phyloP scores from a whole-genome alignment of 305 asterid genomes.

The Stenogyne calaminthoides region DNA sequence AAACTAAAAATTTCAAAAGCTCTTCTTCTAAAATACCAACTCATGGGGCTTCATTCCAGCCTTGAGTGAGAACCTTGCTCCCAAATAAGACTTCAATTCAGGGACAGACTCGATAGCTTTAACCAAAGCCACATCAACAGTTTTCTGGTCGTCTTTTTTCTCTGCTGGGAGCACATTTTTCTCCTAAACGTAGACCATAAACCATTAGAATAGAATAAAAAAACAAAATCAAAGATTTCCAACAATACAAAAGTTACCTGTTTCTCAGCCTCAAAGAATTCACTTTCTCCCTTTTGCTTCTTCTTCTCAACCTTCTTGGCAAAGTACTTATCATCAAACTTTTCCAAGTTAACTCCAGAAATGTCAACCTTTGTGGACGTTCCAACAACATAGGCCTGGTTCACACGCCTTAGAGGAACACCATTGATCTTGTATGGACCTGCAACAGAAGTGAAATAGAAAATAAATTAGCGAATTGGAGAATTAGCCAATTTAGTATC shows the following conservation, averaged over 20 bases:
- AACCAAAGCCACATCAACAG: constrained; percentile 50
- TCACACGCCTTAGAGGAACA: constrained; percentile 76
- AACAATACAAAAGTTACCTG: constrained; percentile 34
- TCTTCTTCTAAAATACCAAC: constrained; percentile 57
- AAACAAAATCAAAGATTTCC: constrained; percentile 20
- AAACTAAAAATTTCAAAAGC: neutral
- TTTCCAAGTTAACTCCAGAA: constrained; percentile 45
- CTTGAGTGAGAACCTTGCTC: constrained; percentile 68
- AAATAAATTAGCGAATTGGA: neutral
- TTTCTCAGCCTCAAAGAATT: constrained; percentile 61
- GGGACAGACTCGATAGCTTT: constrained; percentile 61
- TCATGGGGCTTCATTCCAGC: constrained; percentile 72
- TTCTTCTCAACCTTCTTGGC: constrained; percentile 58
- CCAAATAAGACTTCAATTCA: constrained; percentile 63
- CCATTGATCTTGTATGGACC: constrained; percentile 81
- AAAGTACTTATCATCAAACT: constrained; percentile 60
- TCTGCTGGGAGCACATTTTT: constrained; percentile 52
- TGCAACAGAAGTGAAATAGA: constrained; percentile 36
- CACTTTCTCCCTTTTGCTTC: constrained; percentile 52
- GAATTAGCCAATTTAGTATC: neutral
- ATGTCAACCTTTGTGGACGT: constrained; percentile 58
- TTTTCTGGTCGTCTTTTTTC: constrained; percentile 69
- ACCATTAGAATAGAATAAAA: neutral
- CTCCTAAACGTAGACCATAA: constrained; percentile 38
- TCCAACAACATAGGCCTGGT: constrained; percentile 67